Base-by-base conservation (phyloP, 2,329 filamentous ascomycete species). In the Nigrospora sphaerica region DNA sequence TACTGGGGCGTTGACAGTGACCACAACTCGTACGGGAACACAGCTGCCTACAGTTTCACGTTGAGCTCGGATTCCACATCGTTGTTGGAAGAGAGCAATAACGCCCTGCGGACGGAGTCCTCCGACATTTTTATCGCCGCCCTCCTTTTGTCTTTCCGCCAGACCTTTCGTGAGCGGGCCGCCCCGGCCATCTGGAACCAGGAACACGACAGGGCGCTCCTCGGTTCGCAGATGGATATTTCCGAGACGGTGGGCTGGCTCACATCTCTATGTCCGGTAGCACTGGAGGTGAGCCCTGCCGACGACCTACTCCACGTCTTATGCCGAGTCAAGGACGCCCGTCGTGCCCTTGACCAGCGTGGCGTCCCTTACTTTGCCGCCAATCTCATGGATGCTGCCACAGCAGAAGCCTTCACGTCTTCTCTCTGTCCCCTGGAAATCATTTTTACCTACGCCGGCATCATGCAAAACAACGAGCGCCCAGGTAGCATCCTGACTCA, bases 201-300 rank as follows among this genome's bases (percentile, higher is more conserved):
- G 50, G 74, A 77, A 49, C 67, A 72, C 34, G 75, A 75, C 14
- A 65, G 75, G 14, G 62, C 69, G n/a, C 57, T 64, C 3, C 67
- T 68, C 50, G 69, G 70, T 23, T 57, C 61, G 0, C 69, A 72
- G 14, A 62, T 75, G 12, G 74, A 81, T 57, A 68, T 80, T 1
- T 71, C 72, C 5, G 67, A 77, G 44, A 81, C 78, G 0, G 76
- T 82, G 0, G 79, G 78, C 2, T 81, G 77, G 77, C 80, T 82
- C 51, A 80, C 77, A 2, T 72, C 76, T 0, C 62, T 82, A 12
- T 77, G 71, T 42, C 78, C 78, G 0, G 62, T 81, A 6, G 64
- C 67, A 2, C 61, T 74, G 3, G 65, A 67, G 10, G 54, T 71
- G 1, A 67, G 72, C 2, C 61, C 64, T 3, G 59, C 66, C 2